These are phyloP conservation scores for Coprinellus micaceus DNA, from an alignment of 768 basidiomycete genomes.

Conservation along the genomic window DNA sequence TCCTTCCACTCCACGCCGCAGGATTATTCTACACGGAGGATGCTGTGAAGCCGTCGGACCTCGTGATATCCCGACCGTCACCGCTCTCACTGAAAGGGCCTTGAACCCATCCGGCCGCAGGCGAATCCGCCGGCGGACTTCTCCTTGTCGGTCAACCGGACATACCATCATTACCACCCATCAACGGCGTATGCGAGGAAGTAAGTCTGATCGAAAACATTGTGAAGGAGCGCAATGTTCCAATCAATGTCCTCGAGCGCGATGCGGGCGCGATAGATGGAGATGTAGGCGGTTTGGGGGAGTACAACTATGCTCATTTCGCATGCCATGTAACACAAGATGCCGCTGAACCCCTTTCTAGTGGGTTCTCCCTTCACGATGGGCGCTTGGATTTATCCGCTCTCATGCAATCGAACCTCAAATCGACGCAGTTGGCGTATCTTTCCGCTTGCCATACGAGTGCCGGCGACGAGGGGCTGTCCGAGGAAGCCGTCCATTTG, in stretches of 20 bases:
- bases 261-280: not conserved
- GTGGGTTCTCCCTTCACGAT: constrained; percentile 21
- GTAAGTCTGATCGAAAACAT: not conserved
- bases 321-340: constrained; percentile 36
- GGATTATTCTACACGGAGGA: constrained; percentile 13
- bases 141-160: not conserved
- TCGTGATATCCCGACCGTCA: constrained; percentile 22
- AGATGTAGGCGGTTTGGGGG: constrained; percentile 6
- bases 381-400: constrained; percentile 19
- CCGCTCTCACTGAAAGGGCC: constrained; percentile 7
- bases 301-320: constrained; percentile 26
- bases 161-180: not conserved
- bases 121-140: not conserved
- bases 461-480: constrained; percentile 20
- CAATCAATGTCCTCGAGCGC: not conserved
- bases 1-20: constrained; percentile 21
- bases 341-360: constrained; percentile 20
- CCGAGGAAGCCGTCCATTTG: constrained; percentile 31
- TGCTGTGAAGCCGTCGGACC: constrained; percentile 15
- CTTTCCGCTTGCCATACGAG: constrained; percentile 43
- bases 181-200: not conserved
- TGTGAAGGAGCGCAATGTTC: not conserved
- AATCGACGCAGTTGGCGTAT: constrained; percentile 31
- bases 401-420: constrained; percentile 19
- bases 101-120: not conserved